Base-by-base conservation (phyloP, 116 monocot genomes). In the Zostera marina region DNA sequence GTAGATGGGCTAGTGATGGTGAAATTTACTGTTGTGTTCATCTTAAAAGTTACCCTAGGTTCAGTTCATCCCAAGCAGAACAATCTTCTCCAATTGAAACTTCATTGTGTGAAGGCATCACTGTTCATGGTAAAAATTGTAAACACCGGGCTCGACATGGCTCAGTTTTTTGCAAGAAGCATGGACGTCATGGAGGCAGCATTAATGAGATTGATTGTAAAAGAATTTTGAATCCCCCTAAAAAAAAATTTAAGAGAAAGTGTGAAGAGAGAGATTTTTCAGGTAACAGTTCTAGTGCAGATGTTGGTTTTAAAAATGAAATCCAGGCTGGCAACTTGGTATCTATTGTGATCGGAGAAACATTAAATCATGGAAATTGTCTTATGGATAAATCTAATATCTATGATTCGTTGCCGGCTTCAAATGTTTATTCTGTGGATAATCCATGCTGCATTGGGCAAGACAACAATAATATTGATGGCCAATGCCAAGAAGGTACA, bases 1-100 rank as follows among this genome's bases (percentile, higher is more conserved):
- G 74, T 63, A 82, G 98, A 74, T 90, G 90, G 98, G 98, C 86
- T 55, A 98, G 78, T 66, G 98, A 98, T 72, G 83, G 90, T 61
- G 81, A 83, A 63, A 67, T 76, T 23, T 90, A 80, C 71, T 98
- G 98, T 58, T 89, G 98, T 65, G 85, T 81, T 41, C 98, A 98
- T 72, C 68, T 77, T 47, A 74, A 69, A 65, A 21, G 66, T 53
- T 64, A 53, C 70, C 69, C 70, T 41, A 62, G 14, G 22, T 67
- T 56, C 58, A 75, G 67, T 22, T 38, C 11, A 59, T 59, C 63
- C 62, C 73, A 63, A 24, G 23, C 59, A 7, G 75, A 69, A 44
- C 66, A 70, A 42, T 67, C 46, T 45, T 56, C 72, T 59, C 64
- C 83, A 46, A 20, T 65, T 55, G 78, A 86, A 71, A 44, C 78